Conservation (phyloP, 768 basidiomycete genomes). For the Guyanaporus albipodus region DNA sequence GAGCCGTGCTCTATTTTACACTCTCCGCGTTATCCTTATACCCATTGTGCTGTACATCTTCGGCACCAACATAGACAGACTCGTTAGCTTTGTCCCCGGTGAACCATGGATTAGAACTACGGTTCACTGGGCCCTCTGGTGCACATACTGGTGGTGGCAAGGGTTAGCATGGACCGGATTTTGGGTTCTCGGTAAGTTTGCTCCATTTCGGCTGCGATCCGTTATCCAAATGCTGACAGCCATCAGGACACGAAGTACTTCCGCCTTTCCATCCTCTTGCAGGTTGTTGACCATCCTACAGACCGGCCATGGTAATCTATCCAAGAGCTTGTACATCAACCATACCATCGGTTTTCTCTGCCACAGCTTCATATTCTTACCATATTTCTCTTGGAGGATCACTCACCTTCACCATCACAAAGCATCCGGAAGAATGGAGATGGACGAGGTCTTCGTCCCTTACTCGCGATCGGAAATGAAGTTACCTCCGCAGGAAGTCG, state of each 20-base stretch:
- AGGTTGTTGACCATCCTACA: background rate
- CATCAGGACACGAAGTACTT: background rate
- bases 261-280: background rate
- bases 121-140: background rate
- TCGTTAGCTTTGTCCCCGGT: background rate
- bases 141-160: slow-evolving; percentile 1
- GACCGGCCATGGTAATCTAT: background rate
- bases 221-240: background rate
- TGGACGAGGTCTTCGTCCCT: background rate
- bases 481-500: background rate
- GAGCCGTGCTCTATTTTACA: background rate
- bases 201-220: too few species aligned
- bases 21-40: background rate
- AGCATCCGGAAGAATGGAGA: background rate
- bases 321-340: background rate
- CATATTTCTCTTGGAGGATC: background rate
- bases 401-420: background rate
- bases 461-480: background rate
- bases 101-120: background rate
- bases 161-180: background rate
- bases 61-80: background rate
- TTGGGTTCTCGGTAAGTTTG: slow-evolving; percentile 1
- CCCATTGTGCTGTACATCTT: background rate
- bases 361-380: slow-evolving; percentile 1
- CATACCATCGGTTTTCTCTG: background rate